A percentile compares a stretch with the other conserved stretches of the same genome.
phyloP scores from a whole-genome alignment of 2,329 filamentous ascomycete species.

The Davidsoniella eucalypti region DNA sequence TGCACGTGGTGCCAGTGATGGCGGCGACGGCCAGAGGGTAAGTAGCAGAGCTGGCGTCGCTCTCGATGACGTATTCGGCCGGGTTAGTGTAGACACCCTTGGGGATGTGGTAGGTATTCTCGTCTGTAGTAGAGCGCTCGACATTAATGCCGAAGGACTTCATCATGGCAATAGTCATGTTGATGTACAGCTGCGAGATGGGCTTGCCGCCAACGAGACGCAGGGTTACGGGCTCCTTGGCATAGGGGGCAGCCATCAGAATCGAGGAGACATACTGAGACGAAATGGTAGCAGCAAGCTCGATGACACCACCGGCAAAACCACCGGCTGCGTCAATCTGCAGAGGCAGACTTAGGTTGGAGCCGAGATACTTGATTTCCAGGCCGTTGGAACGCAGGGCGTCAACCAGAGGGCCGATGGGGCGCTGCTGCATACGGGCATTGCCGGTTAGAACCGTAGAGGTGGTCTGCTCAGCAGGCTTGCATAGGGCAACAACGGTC shows the following conservation, averaged over 20 bases:
- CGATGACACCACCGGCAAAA: conserved; percentile 72
- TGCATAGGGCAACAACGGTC: conserved; percentile 72
- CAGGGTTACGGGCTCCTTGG: conserved; percentile 81
- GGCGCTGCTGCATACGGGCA: conserved; percentile 85
- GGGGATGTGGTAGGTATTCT: conserved; percentile 88
- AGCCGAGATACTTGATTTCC: conserved; percentile 71
- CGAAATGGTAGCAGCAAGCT: conserved; percentile 85
- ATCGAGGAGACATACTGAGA: conserved; percentile 98
- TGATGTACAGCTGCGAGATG: conserved; percentile 92
- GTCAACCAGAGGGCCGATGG: conserved; percentile 84
- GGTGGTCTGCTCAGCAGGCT: conserved; percentile 38
- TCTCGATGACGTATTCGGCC: conserved; percentile 75
- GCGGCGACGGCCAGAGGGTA: conserved; percentile 90
- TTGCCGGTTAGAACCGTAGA: conserved; percentile 83
- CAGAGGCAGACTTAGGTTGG: conserved; percentile 68
- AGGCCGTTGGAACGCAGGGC: conserved; percentile 77
- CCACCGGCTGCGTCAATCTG: conserved; percentile 68
- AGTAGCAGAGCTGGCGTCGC: conserved; percentile 92
- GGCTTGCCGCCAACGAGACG: conserved; percentile 89
- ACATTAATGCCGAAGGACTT: conserved; percentile 73
- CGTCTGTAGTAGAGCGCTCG: conserved; percentile 56
- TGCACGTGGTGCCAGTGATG: conserved; percentile 90
- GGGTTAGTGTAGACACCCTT: conserved; percentile 72
- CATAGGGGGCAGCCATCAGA: conserved; percentile 92
- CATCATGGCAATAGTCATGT: conserved; percentile 99